phyloP scores from a whole-genome alignment of 1,139 yeast species.

The Pichia terricola region DNA sequence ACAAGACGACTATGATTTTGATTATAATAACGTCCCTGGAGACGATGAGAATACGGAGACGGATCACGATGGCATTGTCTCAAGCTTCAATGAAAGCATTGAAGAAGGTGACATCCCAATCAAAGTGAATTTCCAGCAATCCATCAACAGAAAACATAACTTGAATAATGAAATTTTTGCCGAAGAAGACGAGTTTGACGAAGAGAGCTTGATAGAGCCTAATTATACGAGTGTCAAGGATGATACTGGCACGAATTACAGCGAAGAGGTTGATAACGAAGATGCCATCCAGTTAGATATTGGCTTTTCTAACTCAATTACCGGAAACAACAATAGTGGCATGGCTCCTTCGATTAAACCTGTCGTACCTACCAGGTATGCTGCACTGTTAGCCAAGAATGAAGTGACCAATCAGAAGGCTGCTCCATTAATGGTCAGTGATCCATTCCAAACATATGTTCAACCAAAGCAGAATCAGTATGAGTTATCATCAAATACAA shows the following conservation, averaged over 20 bases:
- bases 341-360: no score
- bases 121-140: background rate
- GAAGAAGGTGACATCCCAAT: background rate
- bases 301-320: constrained; percentile 1
- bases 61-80: background rate
- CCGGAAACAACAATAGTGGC: constrained; percentile 15
- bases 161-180: background rate
- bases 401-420: background rate
- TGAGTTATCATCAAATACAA: no score
- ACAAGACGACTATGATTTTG: constrained; percentile 42
- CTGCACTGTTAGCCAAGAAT: constrained; percentile 8
- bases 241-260: constrained; percentile 1
- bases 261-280: background rate
- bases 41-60: background rate
- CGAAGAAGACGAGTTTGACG: background rate
- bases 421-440: background rate
- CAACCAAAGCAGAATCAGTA: no score
- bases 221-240: background rate
- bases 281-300: background rate
- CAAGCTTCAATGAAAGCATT: no score
- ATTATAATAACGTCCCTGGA: constrained; percentile 18
- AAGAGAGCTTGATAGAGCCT: background rate
- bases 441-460: constrained; percentile 1
- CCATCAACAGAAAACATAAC: background rate
- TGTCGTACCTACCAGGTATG: constrained; percentile 9